Percentiles rank a stretch among this genome's conserved stretches.
phyloP scores from a whole-genome alignment of 176 grass and related monocot species.

The Zoysia japonica region DNA sequence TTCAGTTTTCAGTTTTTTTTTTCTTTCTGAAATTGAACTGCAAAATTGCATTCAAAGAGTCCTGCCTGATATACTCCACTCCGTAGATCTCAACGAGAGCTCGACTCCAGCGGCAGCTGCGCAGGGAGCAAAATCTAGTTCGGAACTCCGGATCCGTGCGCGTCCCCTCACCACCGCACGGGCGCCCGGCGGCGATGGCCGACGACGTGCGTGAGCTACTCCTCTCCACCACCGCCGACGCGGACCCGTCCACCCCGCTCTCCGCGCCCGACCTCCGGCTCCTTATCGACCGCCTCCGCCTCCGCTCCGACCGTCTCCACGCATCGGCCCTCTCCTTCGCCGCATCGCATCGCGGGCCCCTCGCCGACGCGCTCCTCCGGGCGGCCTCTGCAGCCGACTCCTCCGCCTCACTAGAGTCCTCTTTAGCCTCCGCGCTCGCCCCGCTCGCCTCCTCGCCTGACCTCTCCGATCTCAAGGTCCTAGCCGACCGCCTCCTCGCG shows the following conservation, averaged over 20 bases:
- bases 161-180: not conserved
- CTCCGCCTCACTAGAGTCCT: constrained; percentile 39
- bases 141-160: constrained; percentile 3
- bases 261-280: constrained; percentile 90
- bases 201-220: constrained; percentile 85
- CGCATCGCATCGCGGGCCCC: constrained; percentile 55
- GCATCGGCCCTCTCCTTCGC: constrained; percentile 68
- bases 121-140: too few species aligned
- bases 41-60: too few species aligned
- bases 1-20: too few species aligned
- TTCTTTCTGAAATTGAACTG: too few species aligned
- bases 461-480: constrained; percentile 62
- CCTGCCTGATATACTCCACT: too few species aligned
- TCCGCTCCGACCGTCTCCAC: constrained; percentile 73
- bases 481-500: constrained; percentile 57
- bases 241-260: constrained; percentile 73
- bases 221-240: constrained; percentile 63
- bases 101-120: too few species aligned
- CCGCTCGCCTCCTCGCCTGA: constrained; percentile 61
- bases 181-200: constrained; percentile 35
- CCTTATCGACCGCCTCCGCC: constrained; percentile 85
- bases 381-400: constrained; percentile 44
- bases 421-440: constrained; percentile 55
- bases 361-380: constrained; percentile 56
- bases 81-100: too few species aligned